Evolutionary conservation across 495 filamentous ascomycete genomes (phyloP), one percentile per base, ranked within the genome.

Genomic region (Terfezia boudieri): DNA sequence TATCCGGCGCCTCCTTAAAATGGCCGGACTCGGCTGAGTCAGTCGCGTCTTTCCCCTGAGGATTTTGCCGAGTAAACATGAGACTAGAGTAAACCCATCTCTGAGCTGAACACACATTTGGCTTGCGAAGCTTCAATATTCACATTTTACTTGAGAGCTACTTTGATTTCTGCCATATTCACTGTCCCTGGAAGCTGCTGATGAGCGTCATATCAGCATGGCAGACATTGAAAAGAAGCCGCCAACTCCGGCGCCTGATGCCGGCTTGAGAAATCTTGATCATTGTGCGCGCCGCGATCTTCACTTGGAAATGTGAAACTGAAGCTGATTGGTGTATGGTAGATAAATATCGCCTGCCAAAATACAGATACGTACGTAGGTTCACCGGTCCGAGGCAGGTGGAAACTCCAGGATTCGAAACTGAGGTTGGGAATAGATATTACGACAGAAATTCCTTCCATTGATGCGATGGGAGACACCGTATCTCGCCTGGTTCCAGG

Each of bases 401-500:
- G 8, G 41, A 26, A 26, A 26, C 26, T 26, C 5, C 26, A 26
- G 26, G 26, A 26, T 26, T 26, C 5, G 26, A 26, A 26, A 26
- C 26, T 2, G 26, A 26, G 5, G 26, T 26, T 26, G 26, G 26
- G 5, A 26, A 26, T 94, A 94, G 66, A 73, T 71, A 56, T 71
- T 89, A 48, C 83, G 90, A 62, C 81, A 93, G 59, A 71, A 70
- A 56, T 72, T 93, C 43, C 79, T 98, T 38, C 88, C 86, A 57
- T 73, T 95, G 48, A 76, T 96, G 32, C 80, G 90, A 66, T 89
- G 81, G 82, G 90, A 98, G 70, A 98, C 90, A 1, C 89, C 87
- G 2, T 89, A 94, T 67, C 77, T 98, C 2, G 90, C 90, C 23
- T 78, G 73, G 68, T 67, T 88, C 59, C 90, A 98, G 74, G 75